phyloP scores from a whole-genome alignment of 106 monocot genomes.

The Iris macrosiphon region DNA sequence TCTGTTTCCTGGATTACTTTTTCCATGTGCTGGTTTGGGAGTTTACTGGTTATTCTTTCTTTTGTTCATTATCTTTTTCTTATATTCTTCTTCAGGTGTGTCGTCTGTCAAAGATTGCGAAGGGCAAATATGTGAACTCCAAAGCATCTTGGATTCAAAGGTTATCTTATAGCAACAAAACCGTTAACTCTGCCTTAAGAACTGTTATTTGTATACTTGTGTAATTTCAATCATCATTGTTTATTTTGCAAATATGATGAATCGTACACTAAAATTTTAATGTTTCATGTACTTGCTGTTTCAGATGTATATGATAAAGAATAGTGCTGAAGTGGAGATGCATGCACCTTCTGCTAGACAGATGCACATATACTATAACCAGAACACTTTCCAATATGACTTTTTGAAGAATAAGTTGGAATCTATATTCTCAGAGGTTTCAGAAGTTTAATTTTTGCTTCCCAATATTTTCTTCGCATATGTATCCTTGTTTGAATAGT shows the following conservation, averaged over 20 bases:
- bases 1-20: too few relatives aligned
- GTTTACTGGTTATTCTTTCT: too few relatives aligned
- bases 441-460: neutral
- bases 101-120: constrained; percentile 66
- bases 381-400: constrained; percentile 24
- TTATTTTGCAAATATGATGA: neutral
- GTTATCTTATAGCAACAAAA: constrained; percentile 23
- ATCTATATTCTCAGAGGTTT: constrained; percentile 35
- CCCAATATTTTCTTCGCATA: neutral
- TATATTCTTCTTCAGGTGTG: too few relatives aligned
- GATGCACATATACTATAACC: constrained; percentile 61
- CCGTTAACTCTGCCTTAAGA: too few relatives aligned
- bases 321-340: constrained; percentile 63
- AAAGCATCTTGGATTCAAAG: constrained; percentile 75
- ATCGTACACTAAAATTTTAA: constrained; percentile 1
- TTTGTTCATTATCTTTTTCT: too few relatives aligned
- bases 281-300: constrained; percentile 5
- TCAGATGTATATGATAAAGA: constrained; percentile 61
- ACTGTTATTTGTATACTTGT: neutral
- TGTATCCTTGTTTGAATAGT: neutral
- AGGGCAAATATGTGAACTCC: constrained; percentile 67
- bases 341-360: constrained; percentile 60
- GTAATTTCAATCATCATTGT: too few relatives aligned
- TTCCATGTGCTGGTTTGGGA: too few relatives aligned
- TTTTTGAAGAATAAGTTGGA: constrained; percentile 38